Base-by-base conservation (phyloP, 2,329 filamentous ascomycete species). In the Colletotrichum sp. region DNA sequence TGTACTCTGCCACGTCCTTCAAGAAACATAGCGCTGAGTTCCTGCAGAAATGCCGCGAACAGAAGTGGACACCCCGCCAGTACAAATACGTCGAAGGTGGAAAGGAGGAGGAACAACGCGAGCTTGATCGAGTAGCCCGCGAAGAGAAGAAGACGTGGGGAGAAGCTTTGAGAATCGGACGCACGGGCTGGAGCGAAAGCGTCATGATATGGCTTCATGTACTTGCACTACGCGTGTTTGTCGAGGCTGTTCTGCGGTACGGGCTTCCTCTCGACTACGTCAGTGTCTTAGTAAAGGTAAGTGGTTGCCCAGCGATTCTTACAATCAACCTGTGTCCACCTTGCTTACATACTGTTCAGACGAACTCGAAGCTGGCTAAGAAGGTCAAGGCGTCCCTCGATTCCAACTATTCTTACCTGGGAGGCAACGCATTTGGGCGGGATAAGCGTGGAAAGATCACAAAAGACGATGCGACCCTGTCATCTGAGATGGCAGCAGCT, bases 141-240 rank as follows among this genome's bases (percentile, higher is more conserved):
- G 95, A 98, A 81, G 96, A 98, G 86, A 91, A 93, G 83, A 98
- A 97, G 86, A 89, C 98, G 4, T 98, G 95, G 92, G 95, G 95
- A 13, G 96, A 99, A 85, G 95, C 96, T 5, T 84, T 99, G 80
- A 90, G 95, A 77, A 89, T 98, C 79, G 95, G 93, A 16, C 89
- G 96, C 76, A 98, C 95, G n/a, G 95, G 95, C 18, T 99, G 97
- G 91, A 96, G 95, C 81, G 97, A 99, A 86, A 93, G 93, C 76
- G 95, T 98, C 77, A 98, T 98, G 95, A 93, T 96, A 68, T 98
- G 96, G 95, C 90, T 98, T 64, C 97, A 99, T 81, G 94, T 98
- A 33, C 88, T 98, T 80, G 94, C 96, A 8, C 86, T 99, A 79
- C 89, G 97, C 68, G 96, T 98, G 24, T 99, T 98, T 84, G 97